These are phyloP conservation scores for Scedosporium aurantiacum DNA, from an alignment of 2,329 filamentous ascomycete genomes.

Conservation along the genomic window DNA sequence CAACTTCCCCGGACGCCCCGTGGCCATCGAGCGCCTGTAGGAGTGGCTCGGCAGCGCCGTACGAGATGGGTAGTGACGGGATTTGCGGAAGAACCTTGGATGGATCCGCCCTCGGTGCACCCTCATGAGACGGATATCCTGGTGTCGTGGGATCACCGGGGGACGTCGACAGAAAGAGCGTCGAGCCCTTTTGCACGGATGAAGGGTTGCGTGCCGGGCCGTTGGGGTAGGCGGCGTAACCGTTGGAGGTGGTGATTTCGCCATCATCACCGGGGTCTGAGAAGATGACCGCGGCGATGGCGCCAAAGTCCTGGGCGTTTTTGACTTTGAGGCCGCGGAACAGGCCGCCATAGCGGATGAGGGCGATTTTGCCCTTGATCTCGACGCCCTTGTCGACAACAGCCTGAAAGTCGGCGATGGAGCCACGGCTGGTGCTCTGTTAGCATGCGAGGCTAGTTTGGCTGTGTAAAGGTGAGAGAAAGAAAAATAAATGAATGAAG, in stretches of 20 bases:
- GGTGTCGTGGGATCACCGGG: constrained; percentile 67
- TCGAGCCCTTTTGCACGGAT: constrained; percentile 68
- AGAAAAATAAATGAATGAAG: too few relatives aligned
- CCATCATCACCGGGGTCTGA: constrained; percentile 48
- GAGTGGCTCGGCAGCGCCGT: constrained; percentile 62
- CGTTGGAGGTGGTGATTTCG: constrained; percentile 61
- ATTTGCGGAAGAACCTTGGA: constrained; percentile 58
- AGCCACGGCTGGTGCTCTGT: constrained; percentile 39
- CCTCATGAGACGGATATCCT: constrained; percentile 69
- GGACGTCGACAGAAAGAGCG: constrained; percentile 54
- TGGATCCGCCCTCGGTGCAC: constrained; percentile 52
- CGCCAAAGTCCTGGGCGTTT: constrained; percentile 60
- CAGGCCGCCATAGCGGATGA: constrained; percentile 64
- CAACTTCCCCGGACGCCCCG: constrained; percentile 55
- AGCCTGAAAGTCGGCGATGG: constrained; percentile 62
- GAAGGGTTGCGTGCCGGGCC: constrained; percentile 69
- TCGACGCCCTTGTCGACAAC: constrained; percentile 56
- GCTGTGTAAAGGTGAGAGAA: too few relatives aligned
- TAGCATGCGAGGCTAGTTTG: background rate
- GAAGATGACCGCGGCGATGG: constrained; percentile 45
- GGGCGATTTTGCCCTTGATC: constrained; percentile 65
- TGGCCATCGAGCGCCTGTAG: constrained; percentile 69
- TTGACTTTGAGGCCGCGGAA: constrained; percentile 79
- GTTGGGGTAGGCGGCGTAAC: constrained; percentile 57
- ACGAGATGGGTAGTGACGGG: constrained; percentile 73